A percentile compares a stretch with the other conserved stretches of the same genome.
Evolutionary conservation across 495 filamentous ascomycete genomes (phyloP).

Genomic region (Penicillium flavigenum): DNA sequence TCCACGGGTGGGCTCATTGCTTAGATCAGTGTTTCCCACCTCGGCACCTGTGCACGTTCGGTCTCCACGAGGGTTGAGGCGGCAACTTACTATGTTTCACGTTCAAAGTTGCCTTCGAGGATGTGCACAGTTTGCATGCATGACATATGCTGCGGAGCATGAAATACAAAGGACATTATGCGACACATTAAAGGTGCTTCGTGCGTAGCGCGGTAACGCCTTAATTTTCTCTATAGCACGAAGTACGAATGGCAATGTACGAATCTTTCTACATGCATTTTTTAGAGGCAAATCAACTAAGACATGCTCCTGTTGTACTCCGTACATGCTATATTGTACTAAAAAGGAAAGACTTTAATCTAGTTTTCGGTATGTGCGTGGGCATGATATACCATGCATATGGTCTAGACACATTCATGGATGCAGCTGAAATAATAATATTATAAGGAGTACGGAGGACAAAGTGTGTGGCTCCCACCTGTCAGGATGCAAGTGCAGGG

Average conservation of each 20-base stretch:
- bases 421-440: conserved; percentile 2
- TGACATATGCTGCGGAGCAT: neutral
- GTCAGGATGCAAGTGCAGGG: conserved; percentile 4
- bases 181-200: no score
- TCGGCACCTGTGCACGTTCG: neutral
- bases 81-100: neutral
- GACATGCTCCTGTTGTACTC: no score
- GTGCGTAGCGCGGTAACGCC: no score
- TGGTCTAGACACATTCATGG: conserved; percentile 1
- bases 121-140: neutral
- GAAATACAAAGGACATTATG: no score
- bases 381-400: neutral
- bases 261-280: no score
- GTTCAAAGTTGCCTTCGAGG: no score
- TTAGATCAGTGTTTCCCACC: neutral
- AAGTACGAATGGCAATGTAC: no score
- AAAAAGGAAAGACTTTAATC: no score
- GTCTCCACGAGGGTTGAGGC: neutral
- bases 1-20: neutral
- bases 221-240: no score
- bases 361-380: neutral
- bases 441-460: neutral
- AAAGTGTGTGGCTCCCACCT: neutral
- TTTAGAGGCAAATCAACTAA: no score
- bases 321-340: no score